These are phyloP conservation scores for Colletotrichum noveboracense DNA, from an alignment of 2,329 filamentous ascomycete genomes.

Conservation along the genomic window DNA sequence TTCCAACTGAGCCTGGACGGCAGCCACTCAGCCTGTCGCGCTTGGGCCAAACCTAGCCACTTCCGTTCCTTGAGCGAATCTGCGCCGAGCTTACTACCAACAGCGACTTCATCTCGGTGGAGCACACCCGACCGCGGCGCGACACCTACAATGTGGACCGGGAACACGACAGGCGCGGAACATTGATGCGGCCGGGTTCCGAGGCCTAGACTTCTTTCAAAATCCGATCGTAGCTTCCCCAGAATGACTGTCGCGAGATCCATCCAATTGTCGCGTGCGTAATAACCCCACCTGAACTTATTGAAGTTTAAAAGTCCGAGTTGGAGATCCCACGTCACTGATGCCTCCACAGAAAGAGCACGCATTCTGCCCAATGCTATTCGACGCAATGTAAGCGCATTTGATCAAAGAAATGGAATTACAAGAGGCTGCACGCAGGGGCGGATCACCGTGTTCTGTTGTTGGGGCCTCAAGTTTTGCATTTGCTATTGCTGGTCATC, in stretches of 20 bases:
- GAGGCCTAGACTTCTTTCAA: neutral
- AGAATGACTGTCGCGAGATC: constrained; percentile 12
- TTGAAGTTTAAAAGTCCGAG: neutral
- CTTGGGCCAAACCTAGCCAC: constrained; percentile 12
- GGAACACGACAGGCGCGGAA: neutral
- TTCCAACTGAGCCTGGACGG: neutral
- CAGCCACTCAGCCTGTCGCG: constrained; percentile 11
- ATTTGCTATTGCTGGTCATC: neutral
- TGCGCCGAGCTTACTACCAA: neutral
- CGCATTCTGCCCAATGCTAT: neutral
- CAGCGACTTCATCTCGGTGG: neutral
- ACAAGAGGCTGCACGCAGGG: neutral
- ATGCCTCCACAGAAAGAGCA: neutral
- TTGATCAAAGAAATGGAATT: neutral
- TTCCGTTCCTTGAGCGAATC: constrained; percentile 3
- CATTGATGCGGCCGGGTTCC: neutral
- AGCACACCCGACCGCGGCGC: neutral
- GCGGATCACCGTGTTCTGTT: neutral
- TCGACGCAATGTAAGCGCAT: neutral
- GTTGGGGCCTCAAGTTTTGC: neutral
- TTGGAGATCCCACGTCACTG: constrained; percentile 8
- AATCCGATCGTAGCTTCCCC: constrained; percentile 15
- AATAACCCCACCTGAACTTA: neutral
- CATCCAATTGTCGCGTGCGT: neutral
- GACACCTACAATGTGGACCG: neutral